These are phyloP conservation scores for Fusarium avenaceum DNA, from an alignment of 2,329 filamentous ascomycete species.

Conservation along the genomic window DNA sequence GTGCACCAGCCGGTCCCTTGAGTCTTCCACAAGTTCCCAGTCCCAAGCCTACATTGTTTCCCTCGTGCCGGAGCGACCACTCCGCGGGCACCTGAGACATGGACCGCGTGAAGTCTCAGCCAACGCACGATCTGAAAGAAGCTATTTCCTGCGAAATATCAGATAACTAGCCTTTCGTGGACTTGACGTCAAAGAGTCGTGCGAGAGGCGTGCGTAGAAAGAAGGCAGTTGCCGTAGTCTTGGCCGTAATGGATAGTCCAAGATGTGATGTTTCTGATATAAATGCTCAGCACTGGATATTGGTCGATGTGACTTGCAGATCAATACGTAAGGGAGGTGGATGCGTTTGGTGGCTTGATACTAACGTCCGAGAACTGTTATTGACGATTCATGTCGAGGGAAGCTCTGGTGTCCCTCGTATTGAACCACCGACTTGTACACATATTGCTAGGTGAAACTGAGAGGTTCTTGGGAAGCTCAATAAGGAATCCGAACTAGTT, in stretches of 20 bases:
- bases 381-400: neutral
- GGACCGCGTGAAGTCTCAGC: slow-evolving; percentile 16
- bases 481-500: neutral
- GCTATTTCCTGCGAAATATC: slow-evolving; percentile 1
- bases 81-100: slow-evolving; percentile 28
- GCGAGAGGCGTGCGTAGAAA: neutral
- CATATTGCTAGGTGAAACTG: neutral
- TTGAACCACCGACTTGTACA: neutral
- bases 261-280: neutral
- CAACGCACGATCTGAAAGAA: neutral
- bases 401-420: neutral
- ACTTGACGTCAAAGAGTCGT: neutral
- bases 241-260: neutral
- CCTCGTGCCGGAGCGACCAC: slow-evolving; percentile 17
- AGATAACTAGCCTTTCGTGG: neutral
- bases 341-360: neutral
- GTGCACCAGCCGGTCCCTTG: slow-evolving; percentile 10
- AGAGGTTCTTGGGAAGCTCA: neutral
- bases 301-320: neutral
- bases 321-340: neutral
- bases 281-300: neutral
- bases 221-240: slow-evolving; percentile 6
- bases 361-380: neutral
- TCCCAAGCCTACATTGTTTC: neutral
- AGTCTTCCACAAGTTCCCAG: neutral